These are phyloP conservation scores for Vigna nakashimae DNA, from an alignment of 306 rosid species.

Conservation along the genomic window DNA sequence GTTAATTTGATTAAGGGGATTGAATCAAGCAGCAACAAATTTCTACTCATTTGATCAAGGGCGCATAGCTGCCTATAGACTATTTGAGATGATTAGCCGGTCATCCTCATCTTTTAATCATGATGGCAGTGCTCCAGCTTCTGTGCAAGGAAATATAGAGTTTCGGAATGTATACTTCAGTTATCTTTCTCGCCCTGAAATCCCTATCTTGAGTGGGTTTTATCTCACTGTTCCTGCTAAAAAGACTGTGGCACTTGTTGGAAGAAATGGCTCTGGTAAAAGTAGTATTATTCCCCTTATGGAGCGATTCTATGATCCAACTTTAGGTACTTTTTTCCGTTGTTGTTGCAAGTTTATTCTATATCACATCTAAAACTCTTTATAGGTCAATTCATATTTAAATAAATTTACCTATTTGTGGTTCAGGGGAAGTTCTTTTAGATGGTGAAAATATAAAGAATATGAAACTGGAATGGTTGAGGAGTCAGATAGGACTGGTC, in stretches of 20 bases:
- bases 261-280: conserved; percentile 99
- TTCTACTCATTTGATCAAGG: conserved; percentile 99
- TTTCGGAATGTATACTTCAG: conserved; percentile 98
- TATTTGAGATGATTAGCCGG: conserved; percentile 98
- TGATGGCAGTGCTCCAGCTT: conserved; percentile 74
- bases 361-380: conserved; percentile 23
- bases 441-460: conserved; percentile 98
- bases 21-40: conserved; percentile 99
- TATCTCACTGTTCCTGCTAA: conserved; percentile 98
- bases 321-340: conserved; percentile 68
- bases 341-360: conserved; percentile 28
- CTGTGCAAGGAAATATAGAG: conserved; percentile 96
- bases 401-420: conserved; percentile 48
- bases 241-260: conserved; percentile 99
- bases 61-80: conserved; percentile 97
- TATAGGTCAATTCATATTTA: conserved; percentile 36
- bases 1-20: conserved; percentile 70
- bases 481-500: conserved; percentile 98
- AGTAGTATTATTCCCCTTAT: conserved; percentile 99
- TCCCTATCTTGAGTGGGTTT: conserved; percentile 98
- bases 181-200: conserved; percentile 99
- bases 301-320: conserved; percentile 99
- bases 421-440: conserved; percentile 99
- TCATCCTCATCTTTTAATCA: conserved; percentile 86
- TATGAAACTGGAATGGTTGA: conserved; percentile 90